Conservation (phyloP, 2,329 filamentous ascomycete genomes). For the Neocucurbitaria cava region DNA sequence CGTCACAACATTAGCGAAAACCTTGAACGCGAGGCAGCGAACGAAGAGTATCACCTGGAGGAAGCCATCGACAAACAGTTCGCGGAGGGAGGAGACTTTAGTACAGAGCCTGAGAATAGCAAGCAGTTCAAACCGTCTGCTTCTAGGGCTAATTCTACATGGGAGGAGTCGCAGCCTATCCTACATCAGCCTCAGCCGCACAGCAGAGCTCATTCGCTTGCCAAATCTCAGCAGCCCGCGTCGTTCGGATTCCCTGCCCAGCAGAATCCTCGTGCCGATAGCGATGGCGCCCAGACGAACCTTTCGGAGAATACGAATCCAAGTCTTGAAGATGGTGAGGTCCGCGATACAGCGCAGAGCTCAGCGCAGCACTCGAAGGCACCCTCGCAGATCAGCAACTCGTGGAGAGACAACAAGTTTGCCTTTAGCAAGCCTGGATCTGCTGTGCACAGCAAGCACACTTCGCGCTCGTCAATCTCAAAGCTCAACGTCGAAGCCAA, state of each 20-base stretch:
- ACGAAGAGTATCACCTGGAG: slow-evolving; percentile 84
- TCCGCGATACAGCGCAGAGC: slow-evolving; percentile 24
- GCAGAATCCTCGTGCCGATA: slow-evolving; percentile 45
- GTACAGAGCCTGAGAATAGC: slow-evolving; percentile 58
- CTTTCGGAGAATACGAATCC: slow-evolving; percentile 49
- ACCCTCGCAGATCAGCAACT: slow-evolving; percentile 46
- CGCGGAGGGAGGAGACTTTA: slow-evolving; percentile 75
- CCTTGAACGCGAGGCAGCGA: slow-evolving; percentile 83
- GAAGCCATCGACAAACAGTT: slow-evolving; percentile 80
- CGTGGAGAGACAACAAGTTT: slow-evolving; percentile 46
- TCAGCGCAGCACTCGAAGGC: slow-evolving; percentile 46
- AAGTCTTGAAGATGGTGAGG: slow-evolving; percentile 44
- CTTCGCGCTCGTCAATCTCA: slow-evolving; percentile 73
- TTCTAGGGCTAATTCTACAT: slow-evolving; percentile 35
- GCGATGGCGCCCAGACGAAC: slow-evolving; percentile 51
- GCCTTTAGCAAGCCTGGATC: slow-evolving; percentile 42
- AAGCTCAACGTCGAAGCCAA: slow-evolving; percentile 89
- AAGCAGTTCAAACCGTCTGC: slow-evolving; percentile 36
- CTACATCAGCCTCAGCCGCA: slow-evolving; percentile 78
- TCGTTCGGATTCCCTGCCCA: slow-evolving; percentile 41
- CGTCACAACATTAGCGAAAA: slow-evolving; percentile 77
- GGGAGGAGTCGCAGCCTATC: slow-evolving; percentile 51
- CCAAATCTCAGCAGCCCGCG: slow-evolving; percentile 62
- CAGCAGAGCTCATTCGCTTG: slow-evolving; percentile 73
- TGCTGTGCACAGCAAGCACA: slow-evolving; percentile 60